Evolutionary conservation across 192 early-diverging fungal genomes (phyloP), one percentile per base, ranked within the genome.

Genomic region (Entomortierella chlamydospora): DNA sequence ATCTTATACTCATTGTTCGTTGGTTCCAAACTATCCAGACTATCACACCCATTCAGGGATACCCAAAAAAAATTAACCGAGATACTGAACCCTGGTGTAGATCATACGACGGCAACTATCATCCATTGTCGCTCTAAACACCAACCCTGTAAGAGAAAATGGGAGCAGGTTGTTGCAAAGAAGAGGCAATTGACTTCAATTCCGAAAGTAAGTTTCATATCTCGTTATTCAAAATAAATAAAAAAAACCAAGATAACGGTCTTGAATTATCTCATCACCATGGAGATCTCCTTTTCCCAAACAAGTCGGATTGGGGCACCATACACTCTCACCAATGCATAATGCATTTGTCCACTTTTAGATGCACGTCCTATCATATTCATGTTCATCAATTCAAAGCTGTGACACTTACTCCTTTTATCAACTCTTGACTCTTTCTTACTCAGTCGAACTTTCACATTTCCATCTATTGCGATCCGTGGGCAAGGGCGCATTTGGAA

Each of bases 401-500:
- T 54, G 15, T 61, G 34, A 23, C 23, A 45, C 53, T 25, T 17
- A 2, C 29, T 20, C 11, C 6, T 45, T 31, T 25, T 17, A 56
- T n/a, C 50, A 8, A n/a, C 41, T 30, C 18, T 29, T 29, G 29
- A 11, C 63, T 23, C n/a, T n/a, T n/a, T n/a, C n/a, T 31, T n/a
- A 0, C 34, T 49, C 17, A 94, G 92, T 94, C 26, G 92, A 94
- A 62, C 87, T 98, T 20, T 85, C 88, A 53, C 95, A 99, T 83
- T 99, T 99, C 81, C 90, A 94, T 63, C 91, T 99, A 28, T 82
- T 97, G 34, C 88, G 95, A 45, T 91, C 91, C 11, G 94, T 99
- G 37, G 97, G 97, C 8, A 95, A 95, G 64, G 97, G 97, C 0
- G 95, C 96, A 6, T 98, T 99, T 73, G 97, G 97, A 59, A 99